phyloP scores from a whole-genome alignment of 2,329 filamentous ascomycete genomes.

The Phaeosphaeria sp. region DNA sequence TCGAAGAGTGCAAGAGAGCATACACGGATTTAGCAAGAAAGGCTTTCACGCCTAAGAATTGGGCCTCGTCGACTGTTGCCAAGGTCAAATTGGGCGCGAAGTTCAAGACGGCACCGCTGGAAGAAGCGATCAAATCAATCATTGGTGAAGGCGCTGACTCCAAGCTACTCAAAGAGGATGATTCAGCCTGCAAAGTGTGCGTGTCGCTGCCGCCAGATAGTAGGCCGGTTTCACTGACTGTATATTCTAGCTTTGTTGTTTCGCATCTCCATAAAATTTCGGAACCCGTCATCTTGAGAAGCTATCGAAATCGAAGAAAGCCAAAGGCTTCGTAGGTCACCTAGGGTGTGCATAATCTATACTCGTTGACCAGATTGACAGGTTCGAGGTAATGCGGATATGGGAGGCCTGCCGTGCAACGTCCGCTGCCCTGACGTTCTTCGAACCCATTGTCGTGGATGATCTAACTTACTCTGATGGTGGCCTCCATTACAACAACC shows the following conservation, averaged over 20 bases:
- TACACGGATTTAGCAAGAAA: constrained; percentile 17
- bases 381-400: constrained; percentile 18
- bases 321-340: constrained; percentile 44
- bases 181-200: constrained; percentile 11
- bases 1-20: constrained; percentile 13
- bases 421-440: constrained; percentile 14
- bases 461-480: not conserved
- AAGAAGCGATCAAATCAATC: constrained; percentile 14
- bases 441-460: constrained; percentile 20
- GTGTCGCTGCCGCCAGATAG: not conserved
- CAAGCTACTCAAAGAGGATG: constrained; percentile 10
- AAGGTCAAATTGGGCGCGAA: constrained; percentile 13
- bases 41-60: constrained; percentile 11
- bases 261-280: too few relatives aligned
- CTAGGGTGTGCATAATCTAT: constrained; percentile 21
- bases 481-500: constrained; percentile 50
- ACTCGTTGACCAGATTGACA: constrained; percentile 21
- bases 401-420: constrained; percentile 21
- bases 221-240: constrained; percentile 7
- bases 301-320: constrained; percentile 38
- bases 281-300: constrained; percentile 22
- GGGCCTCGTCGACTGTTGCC: constrained; percentile 1
- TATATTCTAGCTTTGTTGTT: constrained; percentile 8
- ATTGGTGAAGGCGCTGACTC: constrained; percentile 16
- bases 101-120: constrained; percentile 28